Evolutionary conservation across 1,284 basidiomycete genomes (phyloP).

Genomic region (Phellopilus nigrolimitatus): DNA sequence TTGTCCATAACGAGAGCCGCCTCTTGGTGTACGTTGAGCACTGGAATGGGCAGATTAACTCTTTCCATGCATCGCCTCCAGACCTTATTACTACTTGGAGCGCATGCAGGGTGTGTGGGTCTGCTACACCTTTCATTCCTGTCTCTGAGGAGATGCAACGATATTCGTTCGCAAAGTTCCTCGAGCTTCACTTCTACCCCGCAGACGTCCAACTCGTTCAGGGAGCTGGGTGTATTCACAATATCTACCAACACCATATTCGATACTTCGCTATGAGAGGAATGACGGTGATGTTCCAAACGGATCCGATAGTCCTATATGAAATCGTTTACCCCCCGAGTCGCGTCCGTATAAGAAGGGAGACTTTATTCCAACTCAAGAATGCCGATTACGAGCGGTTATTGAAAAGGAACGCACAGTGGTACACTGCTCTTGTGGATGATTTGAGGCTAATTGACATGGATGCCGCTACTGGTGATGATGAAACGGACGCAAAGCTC

Average conservation of each 20-base stretch:
- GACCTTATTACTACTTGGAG: conserved; percentile 91
- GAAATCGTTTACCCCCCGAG: conserved; percentile 91
- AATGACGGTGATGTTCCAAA: conserved; percentile 88
- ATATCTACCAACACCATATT: conserved; percentile 90
- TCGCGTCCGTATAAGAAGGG: conserved; percentile 78
- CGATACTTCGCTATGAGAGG: conserved; percentile 85
- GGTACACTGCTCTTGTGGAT: conserved; percentile 68
- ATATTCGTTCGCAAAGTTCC: conserved; percentile 91
- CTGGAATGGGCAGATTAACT: conserved; percentile 74
- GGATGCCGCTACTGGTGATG: conserved; percentile 73
- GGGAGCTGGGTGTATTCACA: conserved; percentile 86
- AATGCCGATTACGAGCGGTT: conserved; percentile 84
- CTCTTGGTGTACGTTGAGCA: conserved; percentile 84
- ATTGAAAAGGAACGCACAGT: conserved; percentile 65
- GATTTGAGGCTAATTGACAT: conserved; percentile 71
- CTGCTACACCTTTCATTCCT: conserved; percentile 82
- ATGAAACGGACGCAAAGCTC: conserved; percentile 58
- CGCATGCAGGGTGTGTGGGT: conserved; percentile 79
- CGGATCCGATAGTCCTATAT: conserved; percentile 78
- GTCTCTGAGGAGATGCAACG: conserved; percentile 92
- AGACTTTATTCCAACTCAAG: conserved; percentile 84
- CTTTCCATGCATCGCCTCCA: conserved; percentile 47
- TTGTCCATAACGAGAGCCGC: conserved; percentile 84
- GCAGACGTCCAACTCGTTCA: conserved; percentile 78
- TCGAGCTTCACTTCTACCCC: conserved; percentile 91